These are phyloP conservation scores for Malus orientalis DNA, from an alignment of 306 rosid genomes.

Conservation along the genomic window DNA sequence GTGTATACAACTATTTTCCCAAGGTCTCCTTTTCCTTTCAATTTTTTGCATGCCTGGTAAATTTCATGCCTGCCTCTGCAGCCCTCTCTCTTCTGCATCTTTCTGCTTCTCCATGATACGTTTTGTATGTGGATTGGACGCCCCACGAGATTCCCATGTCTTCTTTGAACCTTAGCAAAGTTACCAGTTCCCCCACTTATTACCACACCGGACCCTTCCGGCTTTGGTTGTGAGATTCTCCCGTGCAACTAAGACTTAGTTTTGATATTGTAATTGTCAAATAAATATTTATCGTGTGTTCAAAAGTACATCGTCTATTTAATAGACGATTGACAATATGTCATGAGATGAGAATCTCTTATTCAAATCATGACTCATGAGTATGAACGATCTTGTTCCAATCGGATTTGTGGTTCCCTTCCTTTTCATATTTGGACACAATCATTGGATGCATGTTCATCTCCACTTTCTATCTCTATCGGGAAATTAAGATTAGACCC, in stretches of 20 bases:
- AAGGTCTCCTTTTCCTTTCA: neutral
- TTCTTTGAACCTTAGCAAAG: neutral
- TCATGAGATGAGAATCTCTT: neutral
- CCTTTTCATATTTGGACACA: slow-evolving; percentile 53
- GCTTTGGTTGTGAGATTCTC: neutral
- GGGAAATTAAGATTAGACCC: slow-evolving; percentile 34
- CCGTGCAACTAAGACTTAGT: too few relatives aligned
- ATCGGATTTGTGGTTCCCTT: slow-evolving; percentile 29
- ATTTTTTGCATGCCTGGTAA: neutral
- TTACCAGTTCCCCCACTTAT: slow-evolving; percentile 9
- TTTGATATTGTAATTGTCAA: too few relatives aligned
- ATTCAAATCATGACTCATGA: neutral
- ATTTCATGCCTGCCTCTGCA: neutral
- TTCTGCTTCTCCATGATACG: neutral
- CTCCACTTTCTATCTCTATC: slow-evolving; percentile 25
- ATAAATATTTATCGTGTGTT: too few relatives aligned
- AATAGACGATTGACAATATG: neutral
- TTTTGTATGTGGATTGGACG: neutral
- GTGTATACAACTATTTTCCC: slow-evolving; percentile 41
- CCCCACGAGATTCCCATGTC: slow-evolving; percentile 16
- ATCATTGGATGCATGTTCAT: slow-evolving; percentile 35
- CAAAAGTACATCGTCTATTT: too few relatives aligned
- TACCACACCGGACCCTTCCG: neutral
- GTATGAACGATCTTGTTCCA: slow-evolving; percentile 1
- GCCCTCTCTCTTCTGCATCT: neutral